Conservation (phyloP, 176 grass and related monocot genomes). For the Dactylis glomerata region DNA sequence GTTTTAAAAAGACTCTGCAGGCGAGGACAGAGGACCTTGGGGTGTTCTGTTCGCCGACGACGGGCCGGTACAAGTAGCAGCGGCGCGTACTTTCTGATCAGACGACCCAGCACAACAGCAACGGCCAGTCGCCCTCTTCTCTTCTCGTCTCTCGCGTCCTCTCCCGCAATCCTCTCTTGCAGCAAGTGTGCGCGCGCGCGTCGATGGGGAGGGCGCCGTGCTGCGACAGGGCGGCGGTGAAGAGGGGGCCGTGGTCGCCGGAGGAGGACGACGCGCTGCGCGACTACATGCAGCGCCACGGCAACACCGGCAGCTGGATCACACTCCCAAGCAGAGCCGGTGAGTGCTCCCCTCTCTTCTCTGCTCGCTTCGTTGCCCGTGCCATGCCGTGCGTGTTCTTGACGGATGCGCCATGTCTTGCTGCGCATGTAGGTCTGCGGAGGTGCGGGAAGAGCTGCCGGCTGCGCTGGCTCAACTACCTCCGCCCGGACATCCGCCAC, state of each 20-base stretch:
- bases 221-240: slow-evolving; percentile 83
- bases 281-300: slow-evolving; percentile 58
- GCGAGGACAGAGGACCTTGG: no score
- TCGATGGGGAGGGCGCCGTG: slow-evolving; percentile 82
- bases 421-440: slow-evolving; percentile 38
- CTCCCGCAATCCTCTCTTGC: not conserved
- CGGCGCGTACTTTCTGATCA: not conserved
- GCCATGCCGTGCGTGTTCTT: not conserved
- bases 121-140: not conserved
- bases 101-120: not conserved
- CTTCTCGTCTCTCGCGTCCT: not conserved
- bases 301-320: slow-evolving; percentile 84
- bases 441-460: slow-evolving; percentile 88
- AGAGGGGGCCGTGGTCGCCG: slow-evolving; percentile 83
- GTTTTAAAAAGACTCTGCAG: slow-evolving; percentile 32
- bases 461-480: slow-evolving; percentile 93
- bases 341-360: not conserved
- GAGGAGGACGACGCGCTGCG: slow-evolving; percentile 76
- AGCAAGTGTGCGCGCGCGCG: not conserved
- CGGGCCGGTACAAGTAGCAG: not conserved
- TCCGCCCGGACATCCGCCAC: slow-evolving; percentile 81
- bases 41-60: not conserved
- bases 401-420: not conserved
- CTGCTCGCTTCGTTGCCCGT: not conserved
- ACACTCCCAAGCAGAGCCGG: slow-evolving; percentile 72